Evolutionary conservation across 2,329 filamentous ascomycete species (phyloP).

Genomic region (Fusarium coicis): DNA sequence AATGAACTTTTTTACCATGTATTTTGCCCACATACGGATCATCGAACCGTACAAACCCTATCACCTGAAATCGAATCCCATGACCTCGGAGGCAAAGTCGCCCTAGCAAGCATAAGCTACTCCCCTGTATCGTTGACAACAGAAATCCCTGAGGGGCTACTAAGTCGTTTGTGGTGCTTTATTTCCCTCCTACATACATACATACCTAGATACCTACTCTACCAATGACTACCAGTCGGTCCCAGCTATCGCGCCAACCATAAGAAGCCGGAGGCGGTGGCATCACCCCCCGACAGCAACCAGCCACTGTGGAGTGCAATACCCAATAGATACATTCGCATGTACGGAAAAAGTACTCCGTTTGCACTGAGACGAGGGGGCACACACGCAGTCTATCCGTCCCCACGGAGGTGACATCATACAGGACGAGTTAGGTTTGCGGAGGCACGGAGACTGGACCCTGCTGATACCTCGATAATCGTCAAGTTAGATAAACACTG

Average conservation of each 20-base stretch:
- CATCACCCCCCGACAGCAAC: too few species aligned
- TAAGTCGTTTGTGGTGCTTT: background rate
- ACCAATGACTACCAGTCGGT: background rate
- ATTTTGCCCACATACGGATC: too few species aligned
- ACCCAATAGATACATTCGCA: background rate
- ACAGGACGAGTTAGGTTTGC: background rate
- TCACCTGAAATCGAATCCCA: background rate
- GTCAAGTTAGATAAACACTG: background rate
- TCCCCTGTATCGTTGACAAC: background rate
- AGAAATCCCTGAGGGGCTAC: background rate
- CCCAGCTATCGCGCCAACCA: too few species aligned
- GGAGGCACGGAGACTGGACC: background rate
- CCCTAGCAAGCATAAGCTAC: background rate
- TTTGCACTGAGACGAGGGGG: background rate
- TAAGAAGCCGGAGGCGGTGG: too few species aligned
- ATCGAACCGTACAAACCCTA: too few species aligned
- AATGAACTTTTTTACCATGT: too few species aligned
- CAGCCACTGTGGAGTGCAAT: background rate
- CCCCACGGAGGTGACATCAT: background rate
- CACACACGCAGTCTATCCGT: rapidly evolving
- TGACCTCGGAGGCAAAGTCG: background rate
- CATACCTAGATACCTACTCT: too few species aligned
- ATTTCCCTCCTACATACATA: background rate
- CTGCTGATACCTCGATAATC: background rate
- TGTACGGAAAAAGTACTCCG: background rate